phyloP scores from a whole-genome alignment of 345 rosid genomes.

The Brassica nigra region DNA sequence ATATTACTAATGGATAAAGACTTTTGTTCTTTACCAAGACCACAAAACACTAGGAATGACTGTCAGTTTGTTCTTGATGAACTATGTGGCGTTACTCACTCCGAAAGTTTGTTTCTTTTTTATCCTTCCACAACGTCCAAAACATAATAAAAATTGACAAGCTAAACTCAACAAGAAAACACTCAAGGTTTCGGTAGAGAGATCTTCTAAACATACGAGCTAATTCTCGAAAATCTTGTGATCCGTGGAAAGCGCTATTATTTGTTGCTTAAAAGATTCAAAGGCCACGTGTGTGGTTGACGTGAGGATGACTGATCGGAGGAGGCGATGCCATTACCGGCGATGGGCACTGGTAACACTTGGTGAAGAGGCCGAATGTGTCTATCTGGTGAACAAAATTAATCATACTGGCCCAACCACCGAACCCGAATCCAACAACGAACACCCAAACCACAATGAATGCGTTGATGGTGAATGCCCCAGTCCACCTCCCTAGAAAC shows the following conservation, averaged over 20 bases:
- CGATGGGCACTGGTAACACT: constrained; percentile 91
- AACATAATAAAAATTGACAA: not conserved
- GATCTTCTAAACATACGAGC: not conserved
- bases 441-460: constrained; percentile 70
- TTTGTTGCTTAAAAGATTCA: constrained; percentile 19
- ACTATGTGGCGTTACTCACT: not conserved
- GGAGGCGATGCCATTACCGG: constrained; percentile 31
- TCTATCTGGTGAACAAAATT: constrained; percentile 92
- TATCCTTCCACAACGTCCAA: not conserved
- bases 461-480: constrained; percentile 71
- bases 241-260: not conserved
- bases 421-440: constrained; percentile 90
- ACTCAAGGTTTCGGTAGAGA: not conserved
- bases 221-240: not conserved
- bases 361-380: constrained; percentile 93
- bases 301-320: constrained; percentile 39
- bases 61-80: not conserved
- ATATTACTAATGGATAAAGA: not conserved
- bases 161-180: constrained; percentile 1
- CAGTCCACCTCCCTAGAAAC: constrained; percentile 80
- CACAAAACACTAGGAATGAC: not conserved
- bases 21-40: not conserved
- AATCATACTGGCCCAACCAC: constrained; percentile 93
- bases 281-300: constrained; percentile 51
- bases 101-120: not conserved